A percentile compares a stretch with the other conserved stretches of the same genome.
Evolutionary conservation across 2,329 filamentous ascomycete species (phyloP).

Genomic region (Chalaropsis ovoidea): DNA sequence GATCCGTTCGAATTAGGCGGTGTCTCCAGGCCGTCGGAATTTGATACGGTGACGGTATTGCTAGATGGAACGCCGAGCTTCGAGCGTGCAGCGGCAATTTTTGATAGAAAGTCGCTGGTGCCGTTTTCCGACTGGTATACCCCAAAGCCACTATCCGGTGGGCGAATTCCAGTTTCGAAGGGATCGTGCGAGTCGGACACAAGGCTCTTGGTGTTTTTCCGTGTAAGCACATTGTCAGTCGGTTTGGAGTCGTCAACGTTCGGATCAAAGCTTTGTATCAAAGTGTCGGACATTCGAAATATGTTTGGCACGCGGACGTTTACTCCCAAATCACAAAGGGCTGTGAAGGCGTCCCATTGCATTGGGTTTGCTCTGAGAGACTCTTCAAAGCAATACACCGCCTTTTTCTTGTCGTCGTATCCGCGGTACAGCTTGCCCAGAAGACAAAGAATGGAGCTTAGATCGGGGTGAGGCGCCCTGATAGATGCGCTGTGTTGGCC

Average conservation of each 20-base stretch:
- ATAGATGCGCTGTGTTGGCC: slow-evolving; percentile 72
- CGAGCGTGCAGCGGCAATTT: slow-evolving; percentile 44
- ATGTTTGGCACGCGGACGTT: slow-evolving; percentile 74
- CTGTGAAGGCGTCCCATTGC: slow-evolving; percentile 94
- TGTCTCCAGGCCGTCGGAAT: slow-evolving; percentile 54
- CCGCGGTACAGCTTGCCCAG: slow-evolving; percentile 79
- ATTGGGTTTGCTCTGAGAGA: slow-evolving; percentile 84
- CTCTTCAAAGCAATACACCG: slow-evolving; percentile 77
- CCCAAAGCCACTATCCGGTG: slow-evolving; percentile 21
- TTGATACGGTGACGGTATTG: slow-evolving; percentile 32
- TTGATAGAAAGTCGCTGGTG: slow-evolving; percentile 43
- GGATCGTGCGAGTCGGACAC: slow-evolving; percentile 36
- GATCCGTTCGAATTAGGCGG: slow-evolving; percentile 34
- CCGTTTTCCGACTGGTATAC: slow-evolving; percentile 25
- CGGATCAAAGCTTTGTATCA: slow-evolving; percentile 41
- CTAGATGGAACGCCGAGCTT: slow-evolving; percentile 31
- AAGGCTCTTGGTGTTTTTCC: slow-evolving; percentile 23
- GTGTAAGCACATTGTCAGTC: slow-evolving; percentile 20
- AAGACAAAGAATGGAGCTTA: slow-evolving; percentile 70
- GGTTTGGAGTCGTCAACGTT: slow-evolving; percentile 24
- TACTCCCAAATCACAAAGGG: slow-evolving; percentile 77
- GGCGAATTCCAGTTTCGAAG: slow-evolving; percentile 35
- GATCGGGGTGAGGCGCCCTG: slow-evolving; percentile 68
- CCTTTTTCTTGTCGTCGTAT: slow-evolving; percentile 72
- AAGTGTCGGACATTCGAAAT: slow-evolving; percentile 59